Conservation (phyloP, 805 yeast species). For the Myxozyma neotropica region DNA sequence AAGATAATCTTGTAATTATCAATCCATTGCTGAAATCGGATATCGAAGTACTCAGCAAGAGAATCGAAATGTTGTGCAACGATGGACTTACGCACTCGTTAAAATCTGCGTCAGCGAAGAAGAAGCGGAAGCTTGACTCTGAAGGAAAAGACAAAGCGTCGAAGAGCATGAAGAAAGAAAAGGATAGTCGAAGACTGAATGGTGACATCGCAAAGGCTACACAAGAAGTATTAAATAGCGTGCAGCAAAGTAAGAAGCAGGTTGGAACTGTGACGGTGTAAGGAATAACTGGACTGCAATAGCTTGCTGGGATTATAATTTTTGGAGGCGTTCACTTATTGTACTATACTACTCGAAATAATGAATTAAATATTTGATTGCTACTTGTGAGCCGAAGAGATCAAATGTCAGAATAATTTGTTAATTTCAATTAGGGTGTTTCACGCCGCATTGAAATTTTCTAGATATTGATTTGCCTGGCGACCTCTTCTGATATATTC, state of each 20-base stretch:
- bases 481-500: too few species aligned
- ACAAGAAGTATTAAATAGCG: constrained; percentile 10
- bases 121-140: constrained; percentile 13
- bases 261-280: constrained; percentile 8
- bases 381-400: not conserved
- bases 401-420: not conserved
- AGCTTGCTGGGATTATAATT: too few species aligned
- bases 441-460: constrained; percentile 10
- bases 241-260: constrained; percentile 7
- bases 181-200: not conserved
- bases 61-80: constrained; percentile 20
- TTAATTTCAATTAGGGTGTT: not conserved
- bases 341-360: too few species aligned
- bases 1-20: constrained; percentile 46
- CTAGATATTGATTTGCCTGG: too few species aligned
- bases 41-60: constrained; percentile 8
- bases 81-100: constrained; percentile 28
- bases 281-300: too few species aligned
- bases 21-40: constrained; percentile 37
- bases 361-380: too few species aligned
- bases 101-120: constrained; percentile 21
- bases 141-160: constrained; percentile 3
- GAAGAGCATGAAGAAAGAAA: constrained; percentile 1
- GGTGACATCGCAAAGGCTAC: constrained; percentile 4
- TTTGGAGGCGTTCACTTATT: not conserved